A percentile compares a stretch with the other conserved stretches of the same genome.
Evolutionary conservation across 208 protist species (phyloP).

Genomic region (Herpetomonas samuelpessoai): DNA sequence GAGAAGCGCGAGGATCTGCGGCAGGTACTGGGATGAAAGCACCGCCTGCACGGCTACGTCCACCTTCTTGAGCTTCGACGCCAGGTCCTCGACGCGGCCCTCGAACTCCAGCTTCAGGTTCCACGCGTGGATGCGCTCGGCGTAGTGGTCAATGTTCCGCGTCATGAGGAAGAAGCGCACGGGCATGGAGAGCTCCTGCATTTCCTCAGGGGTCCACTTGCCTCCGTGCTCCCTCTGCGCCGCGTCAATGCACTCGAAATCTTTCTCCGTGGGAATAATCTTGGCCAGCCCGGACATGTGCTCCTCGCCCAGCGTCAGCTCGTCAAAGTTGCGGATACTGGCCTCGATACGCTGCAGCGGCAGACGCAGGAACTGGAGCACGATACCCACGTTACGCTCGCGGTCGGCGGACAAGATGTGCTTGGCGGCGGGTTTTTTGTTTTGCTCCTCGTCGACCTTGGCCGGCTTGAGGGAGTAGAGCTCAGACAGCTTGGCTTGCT

Average conservation of each 20-base stretch:
- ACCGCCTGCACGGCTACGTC: slow-evolving; percentile 35
- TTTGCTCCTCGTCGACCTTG: slow-evolving; percentile 14
- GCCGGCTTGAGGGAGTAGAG: slow-evolving; percentile 26
- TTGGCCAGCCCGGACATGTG: slow-evolving; percentile 52
- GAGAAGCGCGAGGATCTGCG: slow-evolving; percentile 49
- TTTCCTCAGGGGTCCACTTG: slow-evolving; percentile 33
- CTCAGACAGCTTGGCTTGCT: slow-evolving; percentile 14
- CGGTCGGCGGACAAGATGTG: slow-evolving; percentile 46
- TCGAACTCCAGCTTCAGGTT: slow-evolving; percentile 59
- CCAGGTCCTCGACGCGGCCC: slow-evolving; percentile 42
- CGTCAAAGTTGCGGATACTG: slow-evolving; percentile 69
- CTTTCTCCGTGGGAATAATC: slow-evolving; percentile 65
- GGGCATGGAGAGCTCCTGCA: slow-evolving; percentile 40
- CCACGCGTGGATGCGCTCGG: slow-evolving; percentile 69
- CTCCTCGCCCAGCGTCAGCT: slow-evolving; percentile 69
- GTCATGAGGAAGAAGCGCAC: slow-evolving; percentile 83
- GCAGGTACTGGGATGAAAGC: slow-evolving; percentile 45
- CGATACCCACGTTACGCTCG: slow-evolving; percentile 73
- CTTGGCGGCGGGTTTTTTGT: slow-evolving; percentile 3
- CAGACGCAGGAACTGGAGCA: slow-evolving; percentile 75
- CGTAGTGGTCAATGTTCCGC: slow-evolving; percentile 61
- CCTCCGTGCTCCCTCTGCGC: slow-evolving; percentile 36
- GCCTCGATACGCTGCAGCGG: slow-evolving; percentile 74
- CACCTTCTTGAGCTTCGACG: slow-evolving; percentile 40
- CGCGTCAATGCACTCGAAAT: slow-evolving; percentile 44